phyloP scores from a whole-genome alignment of 2,329 filamentous ascomycete genomes.

The Penicillium sp. region DNA sequence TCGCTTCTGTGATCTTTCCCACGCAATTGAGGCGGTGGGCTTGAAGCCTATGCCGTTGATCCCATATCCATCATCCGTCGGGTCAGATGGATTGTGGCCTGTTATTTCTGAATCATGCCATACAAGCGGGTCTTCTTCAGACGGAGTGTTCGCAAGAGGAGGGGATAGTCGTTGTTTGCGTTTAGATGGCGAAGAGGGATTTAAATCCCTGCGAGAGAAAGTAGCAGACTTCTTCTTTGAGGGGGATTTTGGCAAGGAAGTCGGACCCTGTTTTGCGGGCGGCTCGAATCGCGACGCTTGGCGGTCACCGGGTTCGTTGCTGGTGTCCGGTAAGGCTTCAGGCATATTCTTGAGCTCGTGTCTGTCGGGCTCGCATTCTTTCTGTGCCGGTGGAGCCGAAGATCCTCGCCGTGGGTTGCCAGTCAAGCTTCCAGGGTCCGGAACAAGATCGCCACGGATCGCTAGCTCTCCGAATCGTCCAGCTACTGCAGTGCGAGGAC shows the following conservation, averaged over 20 bases:
- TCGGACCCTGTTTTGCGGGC: constrained; percentile 5
- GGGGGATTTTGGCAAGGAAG: constrained; percentile 11
- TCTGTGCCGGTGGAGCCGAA: constrained; percentile 7
- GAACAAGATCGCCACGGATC: constrained; percentile 27
- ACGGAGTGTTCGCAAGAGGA: constrained; percentile 21
- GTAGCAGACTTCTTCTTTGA: constrained; percentile 15
- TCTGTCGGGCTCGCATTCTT: constrained; percentile 10
- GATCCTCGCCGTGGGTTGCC: constrained; percentile 9
- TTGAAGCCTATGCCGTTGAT: constrained; percentile 57
- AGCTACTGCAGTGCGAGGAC: constrained; percentile 35
- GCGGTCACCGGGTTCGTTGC: constrained; percentile 5
- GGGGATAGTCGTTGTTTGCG: constrained; percentile 29
- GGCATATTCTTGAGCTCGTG: constrained; percentile 15
- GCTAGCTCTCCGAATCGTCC: constrained; percentile 35
- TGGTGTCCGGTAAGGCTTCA: constrained; percentile 11
- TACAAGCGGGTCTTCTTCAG: constrained; percentile 31
- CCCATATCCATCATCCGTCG: constrained; percentile 54
- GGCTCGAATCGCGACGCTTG: constrained; percentile 7
- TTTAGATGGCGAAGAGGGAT: constrained; percentile 16
- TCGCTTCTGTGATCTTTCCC: constrained; percentile 48
- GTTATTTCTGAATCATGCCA: constrained; percentile 58
- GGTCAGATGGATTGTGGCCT: constrained; percentile 49
- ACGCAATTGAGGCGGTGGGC: constrained; percentile 52
- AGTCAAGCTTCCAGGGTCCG: constrained; percentile 14
- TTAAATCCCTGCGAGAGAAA: constrained; percentile 22